Percentiles rank a stretch among this genome's conserved stretches.
Evolutionary conservation across 768 basidiomycete genomes (phyloP).

Genomic region (Stropharia rugosoannulata): DNA sequence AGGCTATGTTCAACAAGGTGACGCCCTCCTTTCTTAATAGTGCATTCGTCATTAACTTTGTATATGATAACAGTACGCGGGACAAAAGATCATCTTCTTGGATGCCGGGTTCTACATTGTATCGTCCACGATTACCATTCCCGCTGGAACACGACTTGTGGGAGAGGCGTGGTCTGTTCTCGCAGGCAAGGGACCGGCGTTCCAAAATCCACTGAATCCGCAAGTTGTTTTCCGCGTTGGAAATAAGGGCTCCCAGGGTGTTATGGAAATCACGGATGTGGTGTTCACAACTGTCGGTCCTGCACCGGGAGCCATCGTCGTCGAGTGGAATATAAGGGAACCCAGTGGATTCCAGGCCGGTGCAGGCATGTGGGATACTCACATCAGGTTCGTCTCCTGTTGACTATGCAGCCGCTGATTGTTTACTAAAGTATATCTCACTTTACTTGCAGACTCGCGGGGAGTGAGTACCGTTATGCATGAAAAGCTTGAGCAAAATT

Average conservation of each 20-base stretch:
- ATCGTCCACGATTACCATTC: slow-evolving; percentile 53
- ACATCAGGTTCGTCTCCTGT: slow-evolving; percentile 35
- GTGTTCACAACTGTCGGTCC: slow-evolving; percentile 60
- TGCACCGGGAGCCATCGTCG: slow-evolving; percentile 59
- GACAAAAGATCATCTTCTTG: slow-evolving; percentile 81
- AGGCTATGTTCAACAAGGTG: slow-evolving; percentile 58
- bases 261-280: slow-evolving; percentile 64
- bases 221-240: slow-evolving; percentile 50
- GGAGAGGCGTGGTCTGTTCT: slow-evolving; percentile 65
- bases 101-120: slow-evolving; percentile 67
- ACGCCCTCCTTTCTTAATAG: not conserved
- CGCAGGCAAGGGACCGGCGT: slow-evolving; percentile 46
- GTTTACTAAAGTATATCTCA: too few relatives aligned
- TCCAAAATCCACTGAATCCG: slow-evolving; percentile 45
- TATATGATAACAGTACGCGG: slow-evolving; percentile 48
- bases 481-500: slow-evolving; percentile 11
- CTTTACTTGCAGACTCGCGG: slow-evolving; percentile 14
- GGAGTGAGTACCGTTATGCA: slow-evolving; percentile 32
- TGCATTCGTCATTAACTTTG: not conserved
- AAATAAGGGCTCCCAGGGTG: slow-evolving; percentile 43
- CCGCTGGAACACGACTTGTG: slow-evolving; percentile 55
- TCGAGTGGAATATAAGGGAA: slow-evolving; percentile 67
- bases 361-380: slow-evolving; percentile 60
- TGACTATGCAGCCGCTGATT: not conserved
- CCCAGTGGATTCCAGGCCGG: slow-evolving; percentile 49